Percentiles rank a stretch among this genome's conserved stretches.
These are phyloP conservation scores for Solanum piurae DNA, from an alignment of 257 asterid genomes.

Conservation along the genomic window DNA sequence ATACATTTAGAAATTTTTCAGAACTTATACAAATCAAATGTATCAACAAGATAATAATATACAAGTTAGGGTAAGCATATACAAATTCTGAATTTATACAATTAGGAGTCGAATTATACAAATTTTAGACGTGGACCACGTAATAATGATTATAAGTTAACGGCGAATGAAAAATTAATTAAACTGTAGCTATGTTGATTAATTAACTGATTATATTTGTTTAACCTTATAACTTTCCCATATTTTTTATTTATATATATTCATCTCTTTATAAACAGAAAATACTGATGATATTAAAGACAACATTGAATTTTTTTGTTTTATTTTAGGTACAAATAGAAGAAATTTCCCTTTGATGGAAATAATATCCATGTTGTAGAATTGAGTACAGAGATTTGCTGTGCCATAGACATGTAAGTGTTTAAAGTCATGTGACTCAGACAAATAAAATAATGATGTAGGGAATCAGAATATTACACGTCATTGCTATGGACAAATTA, in stretches of 20 bases:
- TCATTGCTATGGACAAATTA: neutral
- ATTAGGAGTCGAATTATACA: neutral
- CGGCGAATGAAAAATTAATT: neutral
- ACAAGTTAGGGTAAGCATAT: neutral
- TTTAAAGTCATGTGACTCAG: neutral
- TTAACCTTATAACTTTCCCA: neutral
- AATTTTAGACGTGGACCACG: neutral
- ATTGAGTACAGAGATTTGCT: slow-evolving; percentile 2
- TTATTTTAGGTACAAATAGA: neutral
- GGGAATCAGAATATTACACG: neutral
- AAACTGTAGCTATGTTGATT: too few relatives aligned
- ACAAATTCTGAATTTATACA: neutral
- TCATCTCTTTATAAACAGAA: neutral
- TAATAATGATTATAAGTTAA: neutral
- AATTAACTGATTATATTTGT: too few relatives aligned
- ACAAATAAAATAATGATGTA: neutral
- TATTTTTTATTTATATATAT: neutral
- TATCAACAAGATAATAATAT: too few relatives aligned
- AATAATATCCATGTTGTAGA: slow-evolving; percentile 1
- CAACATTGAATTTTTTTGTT: neutral
- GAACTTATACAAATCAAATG: too few relatives aligned
- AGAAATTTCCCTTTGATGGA: neutral
- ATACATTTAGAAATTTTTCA: too few relatives aligned
- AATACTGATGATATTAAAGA: neutral
- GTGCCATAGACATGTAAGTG: neutral